Evolutionary conservation across 192 early-diverging fungal species (phyloP), one percentile per base, ranked within the genome.

Genomic region (Gonapodya sp.): DNA sequence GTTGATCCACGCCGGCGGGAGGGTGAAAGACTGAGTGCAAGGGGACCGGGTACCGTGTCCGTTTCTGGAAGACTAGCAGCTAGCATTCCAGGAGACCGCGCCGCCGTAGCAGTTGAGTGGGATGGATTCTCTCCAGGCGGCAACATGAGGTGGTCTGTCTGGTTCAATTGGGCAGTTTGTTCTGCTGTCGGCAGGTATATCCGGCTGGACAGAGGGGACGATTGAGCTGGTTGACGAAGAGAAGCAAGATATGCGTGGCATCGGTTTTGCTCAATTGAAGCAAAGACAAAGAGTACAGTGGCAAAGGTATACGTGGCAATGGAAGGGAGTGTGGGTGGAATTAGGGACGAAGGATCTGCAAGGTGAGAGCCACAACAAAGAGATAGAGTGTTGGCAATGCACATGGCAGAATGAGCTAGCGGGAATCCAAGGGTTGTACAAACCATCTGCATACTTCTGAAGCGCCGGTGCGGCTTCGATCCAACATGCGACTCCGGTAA

Each of bases 181-280:
- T 64, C 46, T 16, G 8, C 24, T n/a, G n/a, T n/a, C n/a, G n/a
- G n/a, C 8, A 64, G 8, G 46, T 24, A 16, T 8, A 64, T 64
- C 8, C 46, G 46, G 46, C 46, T 8, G 24, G 46, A 24, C 24
- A 16, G 46, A 64, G 46, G 46, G 8, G 46, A 64, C 8, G 46
- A 8, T 64, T 8, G 46, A 16, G 46, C 46, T 8, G 24, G 8
- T 32, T 34, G 35, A 30, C 80, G 73, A 31, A 81, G 79, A 18
- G 80, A 81, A 0, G 80, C 80, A 35, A 81, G 79, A 81, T n/a
- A 46, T 31, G 73, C 79, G 35, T 81, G 80, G 18, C 35, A 81
- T 33, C 80, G 79, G 30, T 81, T 73, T 2, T 81, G 80, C 35
- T 81, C 36, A 16, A 73, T 73, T 32, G 73, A 80, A 1, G 35